These are phyloP conservation scores for Wallemia mellicola DNA, from an alignment of 1,284 basidiomycete genomes.

Conservation along the genomic window DNA sequence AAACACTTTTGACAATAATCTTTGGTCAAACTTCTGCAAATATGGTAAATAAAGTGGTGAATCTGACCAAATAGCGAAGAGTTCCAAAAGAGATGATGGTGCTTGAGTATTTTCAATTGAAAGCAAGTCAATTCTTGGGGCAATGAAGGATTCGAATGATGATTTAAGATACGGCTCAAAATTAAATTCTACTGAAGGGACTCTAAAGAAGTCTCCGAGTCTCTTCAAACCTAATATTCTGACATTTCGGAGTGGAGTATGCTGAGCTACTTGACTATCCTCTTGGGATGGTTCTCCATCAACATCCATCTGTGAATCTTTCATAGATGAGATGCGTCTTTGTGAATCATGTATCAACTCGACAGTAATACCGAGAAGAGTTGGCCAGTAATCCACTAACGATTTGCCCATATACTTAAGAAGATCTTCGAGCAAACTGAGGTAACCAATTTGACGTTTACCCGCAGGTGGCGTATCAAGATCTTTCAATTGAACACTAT, in stretches of 20 bases:
- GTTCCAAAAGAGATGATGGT: constrained; percentile 60
- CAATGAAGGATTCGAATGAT: constrained; percentile 42
- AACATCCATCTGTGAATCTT: constrained; percentile 16
- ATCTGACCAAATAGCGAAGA: constrained; percentile 52
- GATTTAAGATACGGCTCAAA: constrained; percentile 37
- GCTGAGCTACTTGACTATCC: constrained; percentile 11
- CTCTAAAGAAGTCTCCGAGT: constrained; percentile 57
- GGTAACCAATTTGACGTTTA: constrained; percentile 53
- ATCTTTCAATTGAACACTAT: constrained; percentile 1
- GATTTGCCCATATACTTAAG: constrained; percentile 46
- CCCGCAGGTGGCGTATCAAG: constrained; percentile 15
- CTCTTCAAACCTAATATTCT: constrained; percentile 62
- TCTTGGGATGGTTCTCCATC: constrained; percentile 14
- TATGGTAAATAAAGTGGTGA: constrained; percentile 27
- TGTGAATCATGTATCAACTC: constrained; percentile 37
- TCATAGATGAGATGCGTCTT: constrained; percentile 17
- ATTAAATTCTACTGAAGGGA: constrained; percentile 32
- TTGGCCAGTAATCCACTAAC: constrained; percentile 36
- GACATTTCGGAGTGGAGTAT: constrained; percentile 24
- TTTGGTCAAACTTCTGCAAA: constrained; percentile 37
- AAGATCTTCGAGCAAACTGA: constrained; percentile 56
- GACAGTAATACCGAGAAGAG: constrained; percentile 34
- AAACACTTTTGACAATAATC: constrained; percentile 45
- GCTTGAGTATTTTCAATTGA: constrained; percentile 71
- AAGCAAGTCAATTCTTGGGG: constrained; percentile 44